Percentiles rank a stretch among this genome's conserved stretches.
Conservation (phyloP, 2,329 filamentous ascomycete species). For the Sporothrix variecibatus region DNA sequence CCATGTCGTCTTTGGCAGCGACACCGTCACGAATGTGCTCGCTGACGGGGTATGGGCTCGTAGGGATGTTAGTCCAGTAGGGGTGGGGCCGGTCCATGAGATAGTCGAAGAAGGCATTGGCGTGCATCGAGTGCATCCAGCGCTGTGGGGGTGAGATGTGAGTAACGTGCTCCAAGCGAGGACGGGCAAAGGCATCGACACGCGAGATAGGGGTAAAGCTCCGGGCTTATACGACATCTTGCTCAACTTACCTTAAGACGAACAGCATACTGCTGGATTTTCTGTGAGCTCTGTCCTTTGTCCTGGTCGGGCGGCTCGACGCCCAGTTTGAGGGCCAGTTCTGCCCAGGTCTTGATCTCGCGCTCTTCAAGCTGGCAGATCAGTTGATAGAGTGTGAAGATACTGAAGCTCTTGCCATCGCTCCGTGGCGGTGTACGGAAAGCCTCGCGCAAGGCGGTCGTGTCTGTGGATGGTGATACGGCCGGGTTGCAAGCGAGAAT, state of each 20-base stretch:
- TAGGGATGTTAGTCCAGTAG: conserved; percentile 78
- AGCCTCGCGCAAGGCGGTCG: conserved; percentile 68
- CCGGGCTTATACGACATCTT: not conserved
- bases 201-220: not conserved
- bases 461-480: conserved; percentile 69
- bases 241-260: conserved; percentile 69
- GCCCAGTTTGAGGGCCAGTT: conserved; percentile 81
- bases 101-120: conserved; percentile 93
- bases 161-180: not conserved
- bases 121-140: conserved; percentile 96
- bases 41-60: conserved; percentile 61
- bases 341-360: conserved; percentile 91
- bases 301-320: conserved; percentile 80
- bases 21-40: conserved; percentile 77
- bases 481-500: conserved; percentile 90
- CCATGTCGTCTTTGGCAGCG: conserved; percentile 82
- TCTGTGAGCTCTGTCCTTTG: conserved; percentile 87
- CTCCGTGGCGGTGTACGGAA: conserved; percentile 83
- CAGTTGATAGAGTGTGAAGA: conserved; percentile 74
- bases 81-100: conserved; percentile 73
- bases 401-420: conserved; percentile 82
- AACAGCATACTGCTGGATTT: conserved; percentile 93
- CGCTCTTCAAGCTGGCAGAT: conserved; percentile 76
- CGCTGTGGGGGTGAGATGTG: conserved; percentile 53
- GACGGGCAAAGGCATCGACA: not conserved